Conservation (phyloP, 2,329 filamentous ascomycete species). For the Neocatenulostroma microsporum region DNA sequence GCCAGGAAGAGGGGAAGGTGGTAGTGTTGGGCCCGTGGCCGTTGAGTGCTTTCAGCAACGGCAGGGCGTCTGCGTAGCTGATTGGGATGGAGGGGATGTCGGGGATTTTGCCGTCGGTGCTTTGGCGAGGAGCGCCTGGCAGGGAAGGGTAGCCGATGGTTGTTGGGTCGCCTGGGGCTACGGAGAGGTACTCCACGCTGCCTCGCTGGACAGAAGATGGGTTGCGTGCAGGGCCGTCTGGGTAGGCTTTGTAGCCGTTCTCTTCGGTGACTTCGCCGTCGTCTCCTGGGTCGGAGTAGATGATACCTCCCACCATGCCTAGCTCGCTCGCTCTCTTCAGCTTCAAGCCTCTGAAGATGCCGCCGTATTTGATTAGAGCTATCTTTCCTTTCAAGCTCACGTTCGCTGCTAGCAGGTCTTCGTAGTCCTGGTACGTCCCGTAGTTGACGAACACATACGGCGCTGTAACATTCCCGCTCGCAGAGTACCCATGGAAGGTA, state of each 20-base stretch:
- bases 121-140: constrained; percentile 70
- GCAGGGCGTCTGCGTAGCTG: constrained; percentile 78
- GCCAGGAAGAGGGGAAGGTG: constrained; percentile 67
- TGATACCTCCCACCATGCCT: constrained; percentile 75
- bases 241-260: constrained; percentile 73
- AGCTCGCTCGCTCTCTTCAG: constrained; percentile 86
- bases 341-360: constrained; percentile 82
- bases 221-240: constrained; percentile 76
- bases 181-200: constrained; percentile 59
- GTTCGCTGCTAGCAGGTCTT: constrained; percentile 68
- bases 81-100: constrained; percentile 87
- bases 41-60: constrained; percentile 82
- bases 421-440: constrained; percentile 76
- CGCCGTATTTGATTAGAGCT: constrained; percentile 76
- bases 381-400: constrained; percentile 76
- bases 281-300: constrained; percentile 85
- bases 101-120: constrained; percentile 63
- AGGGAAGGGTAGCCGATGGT: constrained; percentile 92
- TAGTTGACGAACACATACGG: constrained; percentile 87
- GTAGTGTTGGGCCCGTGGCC: constrained; percentile 73
- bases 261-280: constrained; percentile 74
- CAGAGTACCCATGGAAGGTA: constrained; percentile 92
- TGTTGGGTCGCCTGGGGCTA: constrained; percentile 66
- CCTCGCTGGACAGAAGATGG: constrained; percentile 86
- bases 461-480: constrained; percentile 82